phyloP scores from a whole-genome alignment of 208 protist species.

The Trichomonas vaginalis region DNA sequence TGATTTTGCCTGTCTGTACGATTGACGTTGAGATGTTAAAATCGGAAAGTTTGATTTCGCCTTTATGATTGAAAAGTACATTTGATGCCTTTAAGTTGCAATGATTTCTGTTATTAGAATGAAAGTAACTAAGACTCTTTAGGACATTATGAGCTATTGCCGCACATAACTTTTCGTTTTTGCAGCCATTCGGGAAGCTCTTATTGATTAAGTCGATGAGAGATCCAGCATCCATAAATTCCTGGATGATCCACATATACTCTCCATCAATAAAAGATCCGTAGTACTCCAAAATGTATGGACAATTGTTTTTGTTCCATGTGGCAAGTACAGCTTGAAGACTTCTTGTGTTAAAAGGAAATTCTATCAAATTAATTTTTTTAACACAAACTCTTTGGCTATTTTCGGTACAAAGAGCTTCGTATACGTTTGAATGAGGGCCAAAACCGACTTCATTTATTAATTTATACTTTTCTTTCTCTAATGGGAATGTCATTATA shows the following conservation, averaged over 20 bases:
- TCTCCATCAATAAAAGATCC: not conserved
- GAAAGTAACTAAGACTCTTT: conserved; percentile 26
- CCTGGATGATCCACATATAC: not conserved
- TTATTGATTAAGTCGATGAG: not conserved
- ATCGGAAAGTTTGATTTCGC: conserved; percentile 37
- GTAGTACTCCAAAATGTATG: not conserved
- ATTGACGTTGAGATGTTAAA: conserved; percentile 30
- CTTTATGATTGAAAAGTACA: conserved; percentile 28
- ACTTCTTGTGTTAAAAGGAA: not conserved
- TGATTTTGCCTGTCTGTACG: not conserved
- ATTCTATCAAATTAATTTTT: not conserved
- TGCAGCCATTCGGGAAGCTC: not conserved
- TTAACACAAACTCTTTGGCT: not conserved
- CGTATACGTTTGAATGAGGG: not conserved
- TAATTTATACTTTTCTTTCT: not conserved
- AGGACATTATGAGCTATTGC: conserved; percentile 29
- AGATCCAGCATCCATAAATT: not conserved
- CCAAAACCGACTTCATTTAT: not conserved
- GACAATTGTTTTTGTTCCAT: not conserved
- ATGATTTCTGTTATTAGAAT: conserved; percentile 29
- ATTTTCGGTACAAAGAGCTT: not conserved
- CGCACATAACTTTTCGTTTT: conserved; percentile 23
- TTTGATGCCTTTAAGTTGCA: conserved; percentile 32
- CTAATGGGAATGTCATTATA: not conserved
- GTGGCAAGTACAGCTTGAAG: not conserved